Percentiles rank a stretch among this genome's conserved stretches.
These are phyloP conservation scores for Zoysia pacifica DNA, from an alignment of 176 grass and related monocot genomes.

Conservation along the genomic window DNA sequence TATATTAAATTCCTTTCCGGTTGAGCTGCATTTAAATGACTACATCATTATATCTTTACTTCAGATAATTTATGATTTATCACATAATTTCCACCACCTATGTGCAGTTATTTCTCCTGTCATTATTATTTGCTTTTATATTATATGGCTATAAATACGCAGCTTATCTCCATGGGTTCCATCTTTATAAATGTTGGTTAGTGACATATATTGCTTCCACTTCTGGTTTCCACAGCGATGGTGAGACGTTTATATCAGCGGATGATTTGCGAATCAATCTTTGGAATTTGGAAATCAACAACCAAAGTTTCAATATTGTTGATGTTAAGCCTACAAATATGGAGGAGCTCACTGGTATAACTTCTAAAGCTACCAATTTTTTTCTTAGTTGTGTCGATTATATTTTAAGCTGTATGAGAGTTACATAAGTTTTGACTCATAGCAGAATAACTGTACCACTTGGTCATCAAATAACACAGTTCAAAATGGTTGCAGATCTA, in stretches of 20 bases:
- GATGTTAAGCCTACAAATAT: conserved; percentile 93
- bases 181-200: conserved; percentile 48
- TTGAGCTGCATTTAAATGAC: conserved; percentile 3
- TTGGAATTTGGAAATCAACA: conserved; percentile 90
- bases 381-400: conserved; percentile 20
- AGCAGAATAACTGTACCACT: neutral
- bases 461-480: neutral
- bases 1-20: conserved; percentile 10
- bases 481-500: conserved; percentile 35
- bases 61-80: conserved; percentile 30
- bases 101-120: conserved; percentile 1
- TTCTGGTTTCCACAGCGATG: conserved; percentile 51
- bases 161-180: conserved; percentile 19
- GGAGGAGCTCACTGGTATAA: conserved; percentile 87
- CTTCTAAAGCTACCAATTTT: conserved; percentile 34
- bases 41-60: conserved; percentile 7
- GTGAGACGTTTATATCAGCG: conserved; percentile 90
- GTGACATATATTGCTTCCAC: conserved; percentile 31
- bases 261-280: conserved; percentile 95
- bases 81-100: neutral
- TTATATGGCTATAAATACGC: neutral
- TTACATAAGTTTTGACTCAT: conserved; percentile 17
- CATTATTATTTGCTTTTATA: conserved; percentile 9
- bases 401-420: conserved; percentile 13
- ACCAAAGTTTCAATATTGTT: conserved; percentile 91